Evolutionary conservation across 495 filamentous ascomycete species (phyloP).

Genomic region (Physcia stellaris): DNA sequence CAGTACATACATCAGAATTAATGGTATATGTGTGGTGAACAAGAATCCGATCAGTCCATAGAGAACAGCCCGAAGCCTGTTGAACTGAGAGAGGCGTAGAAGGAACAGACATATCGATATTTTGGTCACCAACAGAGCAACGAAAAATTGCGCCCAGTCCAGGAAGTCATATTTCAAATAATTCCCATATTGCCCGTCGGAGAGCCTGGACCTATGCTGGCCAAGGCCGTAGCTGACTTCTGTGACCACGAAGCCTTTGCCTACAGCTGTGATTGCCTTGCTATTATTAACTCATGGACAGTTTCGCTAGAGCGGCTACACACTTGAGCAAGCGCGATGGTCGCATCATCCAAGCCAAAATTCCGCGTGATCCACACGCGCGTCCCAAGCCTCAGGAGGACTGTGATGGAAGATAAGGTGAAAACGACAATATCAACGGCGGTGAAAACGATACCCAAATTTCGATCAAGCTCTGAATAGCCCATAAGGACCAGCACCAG

Average conservation of each 20-base stretch:
- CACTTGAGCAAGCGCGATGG: constrained; percentile 5
- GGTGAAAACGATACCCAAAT: constrained; percentile 6
- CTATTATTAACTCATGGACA: not conserved
- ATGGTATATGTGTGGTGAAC: not conserved
- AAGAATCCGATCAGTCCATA: not conserved
- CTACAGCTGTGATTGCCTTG: not conserved
- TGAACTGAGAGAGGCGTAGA: not conserved
- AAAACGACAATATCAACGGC: constrained; percentile 6
- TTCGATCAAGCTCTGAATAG: too few relatives aligned
- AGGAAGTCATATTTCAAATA: constrained; percentile 10
- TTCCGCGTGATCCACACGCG: constrained; percentile 6
- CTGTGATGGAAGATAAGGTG: constrained; percentile 2
- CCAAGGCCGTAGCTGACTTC: constrained; percentile 9
- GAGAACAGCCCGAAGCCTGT: not conserved
- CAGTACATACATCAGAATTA: not conserved
- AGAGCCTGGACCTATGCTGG: constrained; percentile 4
- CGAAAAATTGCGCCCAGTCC: constrained; percentile 10
- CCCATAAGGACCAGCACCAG: too few relatives aligned
- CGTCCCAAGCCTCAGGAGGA: constrained; percentile 3
- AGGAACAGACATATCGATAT: constrained; percentile 14
- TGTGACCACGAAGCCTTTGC: constrained; percentile 7
- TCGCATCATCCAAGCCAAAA: constrained; percentile 6
- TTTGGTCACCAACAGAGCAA: constrained; percentile 21
- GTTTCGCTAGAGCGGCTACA: not conserved
- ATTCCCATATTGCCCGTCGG: constrained; percentile 2